Conservation (phyloP, 1,284 basidiomycete species). For the Ustanciosporium gigantosporum region DNA sequence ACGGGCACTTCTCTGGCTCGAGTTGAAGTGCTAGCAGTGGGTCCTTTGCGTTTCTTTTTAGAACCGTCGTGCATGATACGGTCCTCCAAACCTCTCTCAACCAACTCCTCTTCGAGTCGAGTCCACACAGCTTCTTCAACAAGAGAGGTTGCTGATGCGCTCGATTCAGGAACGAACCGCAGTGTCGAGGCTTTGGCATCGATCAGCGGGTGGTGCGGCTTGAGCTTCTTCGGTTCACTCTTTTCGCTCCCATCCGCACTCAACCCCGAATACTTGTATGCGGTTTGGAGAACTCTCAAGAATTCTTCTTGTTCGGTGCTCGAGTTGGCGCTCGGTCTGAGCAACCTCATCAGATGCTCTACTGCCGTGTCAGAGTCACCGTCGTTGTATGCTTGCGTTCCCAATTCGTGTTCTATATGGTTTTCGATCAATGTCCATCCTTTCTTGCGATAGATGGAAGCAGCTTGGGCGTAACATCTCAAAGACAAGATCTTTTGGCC, state of each 20-base stretch:
- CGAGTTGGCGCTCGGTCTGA: constrained; percentile 21
- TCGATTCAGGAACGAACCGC: constrained; percentile 12
- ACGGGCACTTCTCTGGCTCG: constrained; percentile 28
- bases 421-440: constrained; percentile 63
- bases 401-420: constrained; percentile 65
- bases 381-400: constrained; percentile 65
- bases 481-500: constrained; percentile 62
- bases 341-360: constrained; percentile 61
- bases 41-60: constrained; percentile 8
- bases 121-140: constrained; percentile 19
- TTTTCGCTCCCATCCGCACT: neutral
- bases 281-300: constrained; percentile 64
- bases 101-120: constrained; percentile 15
- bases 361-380: constrained; percentile 64
- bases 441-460: constrained; percentile 29
- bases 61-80: constrained; percentile 5
- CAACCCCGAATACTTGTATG: constrained; percentile 61
- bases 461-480: constrained; percentile 40
- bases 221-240: neutral
- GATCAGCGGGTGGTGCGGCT: constrained; percentile 8
- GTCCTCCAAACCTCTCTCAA: constrained; percentile 10
- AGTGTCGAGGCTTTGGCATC: constrained; percentile 7
- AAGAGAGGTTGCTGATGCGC: constrained; percentile 5
- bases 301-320: constrained; percentile 60
- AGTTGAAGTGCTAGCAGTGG: constrained; percentile 8